Base-by-base conservation (phyloP, 2,329 filamentous ascomycete genomes). In the Verticillium zaregamsianum region DNA sequence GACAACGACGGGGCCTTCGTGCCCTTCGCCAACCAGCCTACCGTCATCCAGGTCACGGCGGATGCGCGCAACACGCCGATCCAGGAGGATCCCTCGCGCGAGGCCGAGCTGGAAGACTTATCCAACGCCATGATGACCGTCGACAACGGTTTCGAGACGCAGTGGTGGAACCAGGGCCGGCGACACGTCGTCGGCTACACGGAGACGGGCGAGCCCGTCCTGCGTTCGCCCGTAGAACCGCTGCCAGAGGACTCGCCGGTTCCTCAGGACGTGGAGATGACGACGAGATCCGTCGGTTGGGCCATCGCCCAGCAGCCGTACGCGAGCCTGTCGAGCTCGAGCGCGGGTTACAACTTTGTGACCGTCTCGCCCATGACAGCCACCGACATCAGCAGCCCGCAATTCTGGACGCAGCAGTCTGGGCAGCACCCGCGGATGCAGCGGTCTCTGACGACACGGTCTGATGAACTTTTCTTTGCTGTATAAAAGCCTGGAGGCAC, bases 131-230 rank as follows among this genome's bases (percentile, higher is more conserved):
- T 85, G 76, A 79, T 85, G 73, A 85, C 82, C 2, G 79, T 85
- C 3, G 82, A 85, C 67, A 85, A 84, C 66, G 82, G 82, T 2
- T 85, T 85, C 65, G 82, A 85, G 71, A 79, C 81, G 64, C 82
- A 85, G 69, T 84, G 82, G 82, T 85, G 82, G 82, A 79, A 84
- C 66, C 80, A 81, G 64, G 82, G 81, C 1, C 62, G 63, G 9
- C 70, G 76, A 2, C 39, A 15, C 3, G 25, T 55, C 11, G 20
- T 59, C n/a, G 71, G 52, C 63, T 64, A 32, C 66, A 62, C 54
- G 28, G 25, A 15, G 54, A 17, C 25, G 15, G 54, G 25, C 14
- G 31, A 55, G 15, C 25, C 54, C 14, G 54, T 31, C 15, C 12
- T 31, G 28, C 54, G 28, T 31, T 55, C 54, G 54, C 54, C 31